Evolutionary conservation across 164 flowering plant species (phyloP).

Genomic region (Piper betle): DNA sequence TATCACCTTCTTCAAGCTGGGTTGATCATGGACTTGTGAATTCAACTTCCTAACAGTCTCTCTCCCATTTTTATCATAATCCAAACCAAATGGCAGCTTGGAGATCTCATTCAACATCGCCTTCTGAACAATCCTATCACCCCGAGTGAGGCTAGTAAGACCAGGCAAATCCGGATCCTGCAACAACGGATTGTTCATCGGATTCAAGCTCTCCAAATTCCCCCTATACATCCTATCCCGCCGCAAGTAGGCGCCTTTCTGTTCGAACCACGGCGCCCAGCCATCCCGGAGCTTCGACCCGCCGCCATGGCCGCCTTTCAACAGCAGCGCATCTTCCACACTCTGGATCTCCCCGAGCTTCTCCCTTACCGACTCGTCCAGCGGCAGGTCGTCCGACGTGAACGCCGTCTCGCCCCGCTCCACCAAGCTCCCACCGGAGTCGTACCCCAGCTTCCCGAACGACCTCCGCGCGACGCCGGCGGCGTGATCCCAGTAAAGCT

Average conservation of each 20-base stretch:
- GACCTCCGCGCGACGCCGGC: constrained; percentile 41
- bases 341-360: constrained; percentile 35
- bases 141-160: constrained; percentile 49
- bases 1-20: constrained; percentile 12
- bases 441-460: constrained; percentile 11
- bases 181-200: constrained; percentile 45
- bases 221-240: constrained; percentile 83
- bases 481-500: constrained; percentile 43
- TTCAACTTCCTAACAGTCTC: constrained; percentile 6
- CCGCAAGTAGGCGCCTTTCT: constrained; percentile 66
- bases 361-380: constrained; percentile 54
- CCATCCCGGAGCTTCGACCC: constrained; percentile 64
- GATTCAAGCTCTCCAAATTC: constrained; percentile 69
- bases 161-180: constrained; percentile 40
- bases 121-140: constrained; percentile 59
- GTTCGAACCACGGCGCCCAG: constrained; percentile 94
- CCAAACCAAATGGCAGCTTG: constrained; percentile 28
- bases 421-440: constrained; percentile 9
- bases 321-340: constrained; percentile 70
- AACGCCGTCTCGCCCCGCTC: constrained; percentile 33
- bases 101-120: constrained; percentile 36
- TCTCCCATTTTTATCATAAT: background rate
- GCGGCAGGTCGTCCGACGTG: constrained; percentile 73
- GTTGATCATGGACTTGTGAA: constrained; percentile 6
- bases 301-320: constrained; percentile 32